Evolutionary conservation across 208 protist genomes (phyloP), one percentile per base, ranked within the genome.

Genomic region (Polymyxa betae): DNA sequence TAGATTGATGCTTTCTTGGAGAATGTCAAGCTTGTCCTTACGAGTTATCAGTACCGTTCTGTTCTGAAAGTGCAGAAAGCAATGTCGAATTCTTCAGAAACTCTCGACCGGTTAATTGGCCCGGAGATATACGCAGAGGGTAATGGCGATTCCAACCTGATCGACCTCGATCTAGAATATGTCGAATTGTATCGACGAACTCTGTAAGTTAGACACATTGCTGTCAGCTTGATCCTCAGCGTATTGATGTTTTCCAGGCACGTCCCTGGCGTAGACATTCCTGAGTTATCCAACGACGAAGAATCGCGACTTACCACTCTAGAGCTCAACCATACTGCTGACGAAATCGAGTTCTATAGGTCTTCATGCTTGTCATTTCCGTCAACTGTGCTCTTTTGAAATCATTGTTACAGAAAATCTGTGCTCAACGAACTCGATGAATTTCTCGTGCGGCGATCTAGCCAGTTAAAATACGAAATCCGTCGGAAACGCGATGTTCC

Each of bases 1-100:
- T 82, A 82, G 72, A 43, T 82, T 43, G 72, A 82, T 82, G n/a
- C 40, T n/a, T 5, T 5, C 72, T 12, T 82, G n/a, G 72, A 82
- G 35, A 82, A 82, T 45, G 35, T 82, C 35, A 5, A 35, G n/a
- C 10, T 35, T 5, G 72, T 20, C 5, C n/a, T 82, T 5, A 16
- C 5, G 5, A 5, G 35, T 5, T 12, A 82, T 5, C 72, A 82
- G n/a, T 82, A 82, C 40, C 16, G 16, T 82, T 5, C 72, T 82
- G n/a, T 43, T 35, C 16, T 82, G n/a, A 20, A 5, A 60, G 24
- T 60, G 5, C 49, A 60, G 49, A 24, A 60, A 29, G 49, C 49
- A 24, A 5, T 60, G 5, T 60, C 49, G 12, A 60, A 5, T 60
- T 60, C 49, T 60, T 29, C 49, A 24, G 24, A 60, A 29, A 60